A percentile compares a stretch with the other conserved stretches of the same genome.
phyloP scores from a whole-genome alignment of 2,329 filamentous ascomycete species.

The Pseudonectria buxi region DNA sequence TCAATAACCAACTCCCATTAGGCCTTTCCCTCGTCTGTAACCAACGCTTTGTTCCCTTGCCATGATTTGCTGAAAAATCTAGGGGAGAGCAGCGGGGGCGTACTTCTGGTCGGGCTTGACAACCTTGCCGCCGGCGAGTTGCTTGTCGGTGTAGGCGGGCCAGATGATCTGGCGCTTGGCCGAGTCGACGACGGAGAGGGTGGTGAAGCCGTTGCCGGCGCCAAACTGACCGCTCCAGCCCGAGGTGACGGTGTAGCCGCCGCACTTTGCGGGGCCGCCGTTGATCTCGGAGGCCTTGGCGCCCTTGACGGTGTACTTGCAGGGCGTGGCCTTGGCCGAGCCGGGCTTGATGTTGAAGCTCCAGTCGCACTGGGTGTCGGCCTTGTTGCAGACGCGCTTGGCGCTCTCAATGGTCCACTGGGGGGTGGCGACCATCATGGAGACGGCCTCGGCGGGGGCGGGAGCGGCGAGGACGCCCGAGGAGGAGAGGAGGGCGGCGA shows the following conservation, averaged over 20 bases:
- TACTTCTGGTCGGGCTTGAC: slow-evolving; percentile 46
- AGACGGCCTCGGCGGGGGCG: slow-evolving; percentile 20
- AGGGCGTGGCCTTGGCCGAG: slow-evolving; percentile 27
- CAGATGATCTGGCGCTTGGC: slow-evolving; percentile 39
- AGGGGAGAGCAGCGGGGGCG: slow-evolving; percentile 23
- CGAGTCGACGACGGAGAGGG: slow-evolving; percentile 42
- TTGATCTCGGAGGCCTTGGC: slow-evolving; percentile 27
- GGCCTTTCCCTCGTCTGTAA: too few species aligned
- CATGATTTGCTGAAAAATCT: slow-evolving; percentile 2
- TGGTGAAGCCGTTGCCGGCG: slow-evolving; percentile 45
- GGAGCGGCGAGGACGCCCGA: slow-evolving; percentile 31
- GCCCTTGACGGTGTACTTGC: slow-evolving; percentile 25
- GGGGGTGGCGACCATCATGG: slow-evolving; percentile 34
- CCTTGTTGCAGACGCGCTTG: slow-evolving; percentile 33
- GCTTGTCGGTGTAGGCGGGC: slow-evolving; percentile 47
- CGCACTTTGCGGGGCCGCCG: slow-evolving; percentile 38
- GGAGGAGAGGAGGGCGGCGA: slow-evolving; percentile 29
- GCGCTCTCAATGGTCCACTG: slow-evolving; percentile 37
- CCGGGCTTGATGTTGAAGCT: slow-evolving; percentile 39
- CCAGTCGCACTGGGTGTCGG: slow-evolving; percentile 36
- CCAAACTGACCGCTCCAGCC: slow-evolving; percentile 53
- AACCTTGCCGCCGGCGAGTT: slow-evolving; percentile 37
- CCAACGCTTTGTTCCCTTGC: too few species aligned
- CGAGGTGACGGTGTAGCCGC: slow-evolving; percentile 43
- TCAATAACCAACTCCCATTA: too few species aligned